A percentile compares a stretch with the other conserved stretches of the same genome.
Evolutionary conservation across 768 basidiomycete species (phyloP).

Genomic region (Phaeolepiota aurea): DNA sequence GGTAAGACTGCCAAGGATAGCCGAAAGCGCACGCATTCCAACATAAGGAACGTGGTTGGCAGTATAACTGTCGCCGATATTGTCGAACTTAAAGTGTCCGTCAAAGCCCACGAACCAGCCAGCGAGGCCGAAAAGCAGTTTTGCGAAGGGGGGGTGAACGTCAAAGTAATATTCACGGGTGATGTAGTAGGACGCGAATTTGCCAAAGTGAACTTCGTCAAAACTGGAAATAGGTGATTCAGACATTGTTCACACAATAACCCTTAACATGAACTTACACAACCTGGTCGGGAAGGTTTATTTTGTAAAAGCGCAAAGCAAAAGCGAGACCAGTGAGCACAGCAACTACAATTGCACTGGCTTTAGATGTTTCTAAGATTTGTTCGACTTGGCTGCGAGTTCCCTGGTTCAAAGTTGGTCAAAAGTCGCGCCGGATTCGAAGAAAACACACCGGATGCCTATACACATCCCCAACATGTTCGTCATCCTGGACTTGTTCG

Average conservation of each 20-base stretch:
- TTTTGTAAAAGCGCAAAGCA: constrained; percentile 86
- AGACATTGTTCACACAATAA: no score
- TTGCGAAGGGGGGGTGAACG: constrained; percentile 96
- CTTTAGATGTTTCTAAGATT: constrained; percentile 51
- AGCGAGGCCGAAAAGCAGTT: constrained; percentile 86
- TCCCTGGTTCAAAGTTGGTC: constrained; percentile 22
- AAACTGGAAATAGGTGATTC: constrained; percentile 58
- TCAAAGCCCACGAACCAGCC: constrained; percentile 98
- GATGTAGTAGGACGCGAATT: constrained; percentile 95
- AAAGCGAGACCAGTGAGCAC: constrained; percentile 71
- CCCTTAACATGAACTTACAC: no score
- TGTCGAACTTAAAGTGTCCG: constrained; percentile 89
- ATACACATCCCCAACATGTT: constrained; percentile 40
- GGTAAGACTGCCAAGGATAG: constrained; percentile 85
- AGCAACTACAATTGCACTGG: constrained; percentile 54
- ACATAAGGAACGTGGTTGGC: constrained; percentile 85
- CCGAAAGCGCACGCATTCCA: constrained; percentile 88
- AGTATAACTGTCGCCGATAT: constrained; percentile 91
- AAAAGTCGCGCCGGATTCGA: background rate
- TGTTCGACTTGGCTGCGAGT: constrained; percentile 54
- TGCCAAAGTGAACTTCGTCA: constrained; percentile 98
- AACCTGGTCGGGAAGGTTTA: constrained; percentile 90
- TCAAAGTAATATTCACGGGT: constrained; percentile 96
- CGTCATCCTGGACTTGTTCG: constrained; percentile 37
- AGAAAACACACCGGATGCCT: constrained; percentile 36